phyloP scores from a whole-genome alignment of 1,139 yeast species.

The Hanseniaspora uvarum region DNA sequence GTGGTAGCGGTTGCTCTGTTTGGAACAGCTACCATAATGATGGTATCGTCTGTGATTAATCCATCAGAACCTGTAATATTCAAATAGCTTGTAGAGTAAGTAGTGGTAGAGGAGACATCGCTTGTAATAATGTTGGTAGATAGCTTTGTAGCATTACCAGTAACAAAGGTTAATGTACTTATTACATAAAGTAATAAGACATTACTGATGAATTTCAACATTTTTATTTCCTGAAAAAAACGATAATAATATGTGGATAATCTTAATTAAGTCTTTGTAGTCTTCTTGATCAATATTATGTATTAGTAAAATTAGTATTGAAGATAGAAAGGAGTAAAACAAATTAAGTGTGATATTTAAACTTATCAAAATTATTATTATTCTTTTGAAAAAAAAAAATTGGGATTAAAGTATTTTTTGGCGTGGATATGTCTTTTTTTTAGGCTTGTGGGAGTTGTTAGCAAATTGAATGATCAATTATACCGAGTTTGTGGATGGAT shows the following conservation, averaged over 20 bases:
- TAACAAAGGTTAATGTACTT: background rate
- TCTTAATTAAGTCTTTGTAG: background rate
- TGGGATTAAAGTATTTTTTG: background rate
- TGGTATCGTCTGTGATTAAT: slow-evolving; percentile 15
- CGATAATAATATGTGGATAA: background rate
- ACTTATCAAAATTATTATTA: background rate
- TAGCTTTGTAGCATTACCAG: background rate
- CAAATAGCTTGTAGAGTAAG: background rate
- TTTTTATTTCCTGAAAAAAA: background rate
- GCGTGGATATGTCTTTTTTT: background rate
- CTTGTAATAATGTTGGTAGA: background rate
- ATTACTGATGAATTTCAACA: background rate
- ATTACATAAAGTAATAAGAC: background rate
- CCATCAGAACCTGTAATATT: slow-evolving; percentile 17
- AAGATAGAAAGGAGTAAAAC: background rate
- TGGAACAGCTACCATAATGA: slow-evolving; percentile 20
- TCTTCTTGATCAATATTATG: background rate
- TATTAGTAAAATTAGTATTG: background rate
- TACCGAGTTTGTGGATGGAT: background rate
- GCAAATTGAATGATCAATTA: background rate
- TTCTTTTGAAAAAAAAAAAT: too few relatives aligned
- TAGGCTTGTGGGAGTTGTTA: background rate
- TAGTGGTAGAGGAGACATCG: background rate
- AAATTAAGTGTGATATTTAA: background rate
- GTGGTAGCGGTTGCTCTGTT: background rate